Evolutionary conservation across 2,329 filamentous ascomycete genomes (phyloP).

Genomic region (Beauveria scarabaeidicola): DNA sequence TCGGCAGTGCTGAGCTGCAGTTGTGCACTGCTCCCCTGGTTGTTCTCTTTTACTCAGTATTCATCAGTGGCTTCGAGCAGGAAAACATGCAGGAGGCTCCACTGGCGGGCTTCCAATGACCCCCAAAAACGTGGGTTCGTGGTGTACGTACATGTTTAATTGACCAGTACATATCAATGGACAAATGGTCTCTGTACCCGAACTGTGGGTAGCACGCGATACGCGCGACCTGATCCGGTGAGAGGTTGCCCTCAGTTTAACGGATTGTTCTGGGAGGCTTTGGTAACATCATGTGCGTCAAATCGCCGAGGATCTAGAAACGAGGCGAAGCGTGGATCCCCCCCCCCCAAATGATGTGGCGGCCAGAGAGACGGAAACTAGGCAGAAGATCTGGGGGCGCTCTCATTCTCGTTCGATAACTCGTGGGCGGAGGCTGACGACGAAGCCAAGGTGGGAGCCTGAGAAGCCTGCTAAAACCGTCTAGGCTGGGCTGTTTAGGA

Average conservation of each 20-base stretch:
- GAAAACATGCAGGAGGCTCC: neutral
- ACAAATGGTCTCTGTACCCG: conserved; percentile 4
- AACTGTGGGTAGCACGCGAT: neutral
- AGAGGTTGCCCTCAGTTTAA: neutral
- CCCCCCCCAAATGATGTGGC: neutral
- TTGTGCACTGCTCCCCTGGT: neutral
- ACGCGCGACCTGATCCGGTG: neutral
- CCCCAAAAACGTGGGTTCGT: neutral
- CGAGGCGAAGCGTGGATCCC: neutral
- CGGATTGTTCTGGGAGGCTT: neutral
- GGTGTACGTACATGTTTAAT: neutral
- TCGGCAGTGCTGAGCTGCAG: too few relatives aligned
- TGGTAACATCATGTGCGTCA: neutral
- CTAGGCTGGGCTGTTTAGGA: neutral
- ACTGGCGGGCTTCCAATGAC: neutral
- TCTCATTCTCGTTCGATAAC: neutral
- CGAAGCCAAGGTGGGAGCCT: neutral
- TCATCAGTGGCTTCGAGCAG: too few relatives aligned
- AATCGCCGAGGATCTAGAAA: neutral
- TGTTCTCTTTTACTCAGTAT: neutral
- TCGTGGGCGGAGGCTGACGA: neutral
- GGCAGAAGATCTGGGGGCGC: neutral
- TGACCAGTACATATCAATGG: neutral
- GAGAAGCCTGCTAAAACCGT: neutral
- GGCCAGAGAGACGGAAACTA: neutral